Conservation (phyloP, 1,284 basidiomycete genomes). For the Tylopilus sp. region DNA sequence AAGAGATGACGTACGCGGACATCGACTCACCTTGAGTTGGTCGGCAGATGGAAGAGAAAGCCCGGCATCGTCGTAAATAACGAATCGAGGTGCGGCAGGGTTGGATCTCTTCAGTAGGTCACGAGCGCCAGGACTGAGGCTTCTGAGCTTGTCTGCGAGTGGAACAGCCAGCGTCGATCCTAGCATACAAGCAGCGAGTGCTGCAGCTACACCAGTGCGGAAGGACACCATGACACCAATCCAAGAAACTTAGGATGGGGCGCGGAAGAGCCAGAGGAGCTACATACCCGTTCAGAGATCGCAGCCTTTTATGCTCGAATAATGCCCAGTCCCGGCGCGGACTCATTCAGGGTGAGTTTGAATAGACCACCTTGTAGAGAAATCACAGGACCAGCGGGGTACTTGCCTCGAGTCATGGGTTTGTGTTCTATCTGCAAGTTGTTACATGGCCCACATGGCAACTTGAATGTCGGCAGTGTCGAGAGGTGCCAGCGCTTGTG, state of each 20-base stretch:
- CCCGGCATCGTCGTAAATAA: constrained; percentile 55
- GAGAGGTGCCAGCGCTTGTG: no score
- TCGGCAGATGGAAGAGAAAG: constrained; percentile 40
- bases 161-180: constrained; percentile 9
- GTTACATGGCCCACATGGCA: no score
- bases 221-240: constrained; percentile 9
- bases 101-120: constrained; percentile 17
- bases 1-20: constrained; percentile 38
- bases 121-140: constrained; percentile 16
- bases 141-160: constrained; percentile 16
- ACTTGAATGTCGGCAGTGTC: no score
- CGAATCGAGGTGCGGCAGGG: constrained; percentile 50
- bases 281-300: background rate
- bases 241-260: background rate
- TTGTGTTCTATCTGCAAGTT: no score
- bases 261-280: background rate
- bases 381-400: background rate
- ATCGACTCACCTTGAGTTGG: constrained; percentile 19
- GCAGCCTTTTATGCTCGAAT: constrained; percentile 8
- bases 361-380: background rate
- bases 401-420: no score
- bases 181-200: constrained; percentile 6
- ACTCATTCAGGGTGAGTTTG: background rate
- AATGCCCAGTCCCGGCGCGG: background rate
- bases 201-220: background rate